Evolutionary conservation across 164 flowering plant genomes (phyloP).

Genomic region (Taxillus chinensis): DNA sequence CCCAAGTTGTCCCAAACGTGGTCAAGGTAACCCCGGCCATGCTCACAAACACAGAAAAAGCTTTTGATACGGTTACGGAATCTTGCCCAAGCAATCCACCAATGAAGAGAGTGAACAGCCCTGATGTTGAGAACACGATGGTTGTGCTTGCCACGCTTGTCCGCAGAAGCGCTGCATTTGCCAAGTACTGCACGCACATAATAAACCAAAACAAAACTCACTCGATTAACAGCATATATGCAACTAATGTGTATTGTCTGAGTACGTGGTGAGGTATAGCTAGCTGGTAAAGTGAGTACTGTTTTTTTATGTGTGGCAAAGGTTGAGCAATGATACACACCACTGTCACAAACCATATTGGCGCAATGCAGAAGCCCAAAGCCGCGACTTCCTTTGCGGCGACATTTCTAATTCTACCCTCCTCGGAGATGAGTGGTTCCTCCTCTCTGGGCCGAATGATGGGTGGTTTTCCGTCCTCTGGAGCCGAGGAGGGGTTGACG

Average conservation of each 20-base stretch:
- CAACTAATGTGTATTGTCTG: too few species aligned
- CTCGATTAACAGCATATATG: too few species aligned
- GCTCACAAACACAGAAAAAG: neutral
- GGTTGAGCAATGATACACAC: neutral
- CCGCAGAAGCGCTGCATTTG: neutral
- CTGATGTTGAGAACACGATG: neutral
- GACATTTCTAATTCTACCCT: neutral
- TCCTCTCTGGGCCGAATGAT: neutral
- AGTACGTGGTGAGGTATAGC: too few species aligned
- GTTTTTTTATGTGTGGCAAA: too few species aligned
- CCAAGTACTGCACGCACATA: neutral
- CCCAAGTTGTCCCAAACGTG: neutral
- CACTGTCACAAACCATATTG: neutral
- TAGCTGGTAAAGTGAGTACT: too few species aligned
- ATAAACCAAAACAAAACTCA: too few species aligned
- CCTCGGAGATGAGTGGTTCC: neutral
- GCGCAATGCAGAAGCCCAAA: neutral
- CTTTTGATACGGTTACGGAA: neutral
- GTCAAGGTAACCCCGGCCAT: constrained; percentile 1
- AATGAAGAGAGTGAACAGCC: constrained; percentile 1
- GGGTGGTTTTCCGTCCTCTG: neutral
- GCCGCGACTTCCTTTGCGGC: neutral
- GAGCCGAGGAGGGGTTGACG: too few species aligned
- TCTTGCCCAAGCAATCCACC: constrained; percentile 2
- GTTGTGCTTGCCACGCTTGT: constrained; percentile 3